Base-by-base conservation (phyloP, 225 moss, liverwort and hornwort species). In the Pseudisothecium myosuroides region DNA sequence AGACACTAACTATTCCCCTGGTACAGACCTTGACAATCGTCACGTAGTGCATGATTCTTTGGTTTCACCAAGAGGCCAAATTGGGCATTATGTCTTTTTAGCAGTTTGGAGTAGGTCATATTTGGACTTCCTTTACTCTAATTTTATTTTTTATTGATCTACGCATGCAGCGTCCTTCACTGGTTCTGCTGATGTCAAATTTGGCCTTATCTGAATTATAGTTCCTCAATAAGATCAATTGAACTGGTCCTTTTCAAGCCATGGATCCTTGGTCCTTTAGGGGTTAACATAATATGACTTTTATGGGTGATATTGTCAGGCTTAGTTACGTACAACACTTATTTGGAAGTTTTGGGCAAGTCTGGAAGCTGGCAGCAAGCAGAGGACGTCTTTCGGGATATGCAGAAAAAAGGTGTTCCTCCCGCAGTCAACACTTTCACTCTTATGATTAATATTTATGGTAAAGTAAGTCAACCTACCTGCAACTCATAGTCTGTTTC, bases 401-500 rank as follows among this genome's bases (percentile, higher is more conserved):
- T 99, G 98, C 90, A 91, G 78, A 91, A 90, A 86, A 89, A 79
- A 79, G 94, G 92, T 50, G 88, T 96, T 86, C 87, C 62, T 86
- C 97, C 96, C 50, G 92, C 94, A 52, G 95, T 92, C 84, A 96
- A 92, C 76, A 97, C 97, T 37, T 99, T 95, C 93, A 97, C 96
- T 64, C 68, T 94, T 74, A 96, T 99, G 97, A 97, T 99, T 76
- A 97, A 93, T 82, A 92, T 96, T 58, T 99, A 96, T 85, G 97
- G 97, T 91, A 96, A 92, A 95, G 98, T 98, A 94, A 95, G 96
- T 91, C 75, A 85, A 64, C 89, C 71, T 88, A 87, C 73, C 82
- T 83, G 20, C 77, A 79, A 65, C 83, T 77, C 58, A 58, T 75
- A 82, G 56, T 82, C 81, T 79, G 32, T 67, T 84, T 81, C 5